Conservation (phyloP, 1,139 yeast species). For the Candida glucosophila region DNA sequence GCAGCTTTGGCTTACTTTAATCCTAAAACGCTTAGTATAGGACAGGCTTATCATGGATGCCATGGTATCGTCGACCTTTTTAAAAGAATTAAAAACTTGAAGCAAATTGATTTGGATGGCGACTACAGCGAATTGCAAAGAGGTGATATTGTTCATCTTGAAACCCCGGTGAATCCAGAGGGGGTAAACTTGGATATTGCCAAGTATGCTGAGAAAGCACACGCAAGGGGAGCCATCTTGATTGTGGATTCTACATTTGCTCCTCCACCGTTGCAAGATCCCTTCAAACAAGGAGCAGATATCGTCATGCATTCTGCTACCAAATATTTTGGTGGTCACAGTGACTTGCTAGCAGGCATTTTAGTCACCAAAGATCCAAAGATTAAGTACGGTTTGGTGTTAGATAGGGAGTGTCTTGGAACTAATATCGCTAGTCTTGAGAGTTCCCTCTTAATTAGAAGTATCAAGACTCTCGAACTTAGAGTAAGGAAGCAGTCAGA, state of each 20-base stretch:
- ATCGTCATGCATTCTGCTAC: conserved; percentile 85
- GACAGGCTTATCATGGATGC: conserved; percentile 80
- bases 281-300: conserved; percentile 66
- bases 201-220: conserved; percentile 59
- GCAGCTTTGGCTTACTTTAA: conserved; percentile 68
- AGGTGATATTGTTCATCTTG: conserved; percentile 79
- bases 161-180: conserved; percentile 82
- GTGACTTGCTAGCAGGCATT: conserved; percentile 79
- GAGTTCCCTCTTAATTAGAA: conserved; percentile 62
- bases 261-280: conserved; percentile 83
- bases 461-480: conserved; percentile 70
- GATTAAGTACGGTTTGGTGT: conserved; percentile 35
- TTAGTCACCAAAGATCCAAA: conserved; percentile 51
- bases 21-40: conserved; percentile 71
- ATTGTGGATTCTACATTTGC: conserved; percentile 85
- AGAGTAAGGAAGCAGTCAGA: conserved; percentile 60
- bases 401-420: conserved; percentile 65
- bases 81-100: conserved; percentile 50
- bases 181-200: conserved; percentile 63
- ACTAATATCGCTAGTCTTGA: conserved; percentile 75
- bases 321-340: conserved; percentile 88
- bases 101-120: conserved; percentile 43
- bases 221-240: conserved; percentile 57
- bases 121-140: conserved; percentile 38
- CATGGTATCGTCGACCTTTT: conserved; percentile 60